Evolutionary conservation across 2,329 filamentous ascomycete species (phyloP).

Genomic region (Epichloe coenophiala): DNA sequence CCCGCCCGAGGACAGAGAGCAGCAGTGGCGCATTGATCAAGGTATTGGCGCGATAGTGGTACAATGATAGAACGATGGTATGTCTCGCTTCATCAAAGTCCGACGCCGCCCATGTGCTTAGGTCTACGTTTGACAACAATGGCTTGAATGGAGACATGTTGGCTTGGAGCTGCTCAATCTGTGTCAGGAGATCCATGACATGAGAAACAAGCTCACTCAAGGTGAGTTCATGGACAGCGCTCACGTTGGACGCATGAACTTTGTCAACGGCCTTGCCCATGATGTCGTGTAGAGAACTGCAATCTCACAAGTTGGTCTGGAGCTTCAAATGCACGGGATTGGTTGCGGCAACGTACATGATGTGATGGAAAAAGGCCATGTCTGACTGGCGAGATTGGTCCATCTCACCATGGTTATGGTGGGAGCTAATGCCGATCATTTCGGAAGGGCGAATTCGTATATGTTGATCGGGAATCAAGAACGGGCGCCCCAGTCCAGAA

Average conservation of each 20-base stretch:
- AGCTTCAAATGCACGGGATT: background rate
- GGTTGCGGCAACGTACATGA: slow-evolving; percentile 6
- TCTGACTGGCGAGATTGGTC: slow-evolving; percentile 3
- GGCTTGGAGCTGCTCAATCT: slow-evolving; percentile 9
- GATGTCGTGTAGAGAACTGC: slow-evolving; percentile 10
- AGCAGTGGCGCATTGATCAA: slow-evolving; percentile 6
- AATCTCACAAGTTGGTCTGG: background rate
- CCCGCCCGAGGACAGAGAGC: slow-evolving; percentile 9
- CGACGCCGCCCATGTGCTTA: slow-evolving; percentile 1
- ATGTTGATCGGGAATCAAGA: slow-evolving; percentile 8
- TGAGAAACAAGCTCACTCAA: slow-evolving; percentile 8
- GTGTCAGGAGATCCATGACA: slow-evolving; percentile 9
- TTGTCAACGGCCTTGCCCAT: slow-evolving; percentile 10
- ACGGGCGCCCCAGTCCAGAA: slow-evolving; percentile 10
- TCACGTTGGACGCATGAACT: slow-evolving; percentile 11
- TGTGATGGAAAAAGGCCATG: slow-evolving; percentile 9
- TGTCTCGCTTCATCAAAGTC: slow-evolving; percentile 6
- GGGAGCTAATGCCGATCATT: background rate
- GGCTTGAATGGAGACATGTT: slow-evolving; percentile 2
- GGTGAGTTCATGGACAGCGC: slow-evolving; percentile 1
- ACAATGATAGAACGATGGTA: slow-evolving; percentile 6
- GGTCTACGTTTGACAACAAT: slow-evolving; percentile 3
- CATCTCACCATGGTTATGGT: background rate
- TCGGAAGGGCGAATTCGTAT: slow-evolving; percentile 5
- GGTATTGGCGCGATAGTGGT: slow-evolving; percentile 5